phyloP scores from a whole-genome alignment of 139 green algal species.

The Asterochloris erici region DNA sequence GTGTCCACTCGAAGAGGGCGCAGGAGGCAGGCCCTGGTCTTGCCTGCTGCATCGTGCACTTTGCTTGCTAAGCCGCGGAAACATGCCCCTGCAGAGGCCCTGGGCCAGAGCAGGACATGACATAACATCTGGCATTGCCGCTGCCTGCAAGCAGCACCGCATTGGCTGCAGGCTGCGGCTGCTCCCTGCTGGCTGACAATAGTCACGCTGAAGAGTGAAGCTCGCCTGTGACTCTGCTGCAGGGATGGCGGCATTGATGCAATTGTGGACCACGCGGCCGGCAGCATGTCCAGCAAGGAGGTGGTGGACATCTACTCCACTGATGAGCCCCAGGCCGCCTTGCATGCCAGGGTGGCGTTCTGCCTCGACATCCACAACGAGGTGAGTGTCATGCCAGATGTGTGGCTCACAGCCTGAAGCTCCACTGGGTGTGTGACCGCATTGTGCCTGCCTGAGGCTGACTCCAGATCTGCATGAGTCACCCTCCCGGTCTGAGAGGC shows the following conservation, averaged over 20 bases:
- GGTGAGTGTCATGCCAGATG: slow-evolving; percentile 40
- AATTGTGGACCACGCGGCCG: slow-evolving; percentile 73
- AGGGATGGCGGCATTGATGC: slow-evolving; percentile 89
- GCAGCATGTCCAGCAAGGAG: slow-evolving; percentile 70
- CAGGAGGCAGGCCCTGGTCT: too few relatives aligned
- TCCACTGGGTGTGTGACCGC: background rate
- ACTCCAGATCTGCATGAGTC: background rate
- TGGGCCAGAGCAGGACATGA: too few relatives aligned
- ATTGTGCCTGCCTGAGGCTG: background rate
- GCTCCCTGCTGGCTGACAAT: too few relatives aligned
- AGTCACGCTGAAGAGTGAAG: too few relatives aligned
- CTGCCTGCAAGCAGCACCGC: too few relatives aligned
- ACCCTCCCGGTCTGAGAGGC: background rate
- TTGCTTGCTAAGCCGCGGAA: too few relatives aligned
- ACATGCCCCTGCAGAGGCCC: too few relatives aligned
- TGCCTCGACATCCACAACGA: slow-evolving; percentile 98
- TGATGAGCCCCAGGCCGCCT: slow-evolving; percentile 68
- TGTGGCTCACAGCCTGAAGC: slow-evolving; percentile 26
- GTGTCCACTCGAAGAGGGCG: too few relatives aligned
- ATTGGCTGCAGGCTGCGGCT: too few relatives aligned
- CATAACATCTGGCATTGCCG: too few relatives aligned
- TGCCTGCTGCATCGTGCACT: too few relatives aligned
- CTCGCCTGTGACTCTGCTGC: background rate
- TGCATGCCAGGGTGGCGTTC: slow-evolving; percentile 94
- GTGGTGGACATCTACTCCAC: slow-evolving; percentile 72